Evolutionary conservation across 1,284 basidiomycete genomes (phyloP).

Genomic region (Lignosus rhinocerotis): DNA sequence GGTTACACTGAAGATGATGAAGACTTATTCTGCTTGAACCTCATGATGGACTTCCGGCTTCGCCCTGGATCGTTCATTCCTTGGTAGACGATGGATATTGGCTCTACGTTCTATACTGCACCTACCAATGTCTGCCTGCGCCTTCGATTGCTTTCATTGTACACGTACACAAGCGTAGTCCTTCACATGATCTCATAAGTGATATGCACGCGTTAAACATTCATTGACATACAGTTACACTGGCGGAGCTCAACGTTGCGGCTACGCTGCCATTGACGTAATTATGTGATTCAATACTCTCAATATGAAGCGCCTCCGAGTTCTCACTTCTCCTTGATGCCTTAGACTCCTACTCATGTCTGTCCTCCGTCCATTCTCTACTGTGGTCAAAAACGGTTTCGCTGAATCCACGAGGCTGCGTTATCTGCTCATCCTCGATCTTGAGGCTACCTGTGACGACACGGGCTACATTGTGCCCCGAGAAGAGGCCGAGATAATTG

Average conservation of each 20-base stretch:
- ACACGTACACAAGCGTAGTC: constrained; percentile 1
- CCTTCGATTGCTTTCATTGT: not conserved
- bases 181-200: not conserved
- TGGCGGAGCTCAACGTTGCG: no score
- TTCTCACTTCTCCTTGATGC: no score
- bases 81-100: constrained; percentile 5
- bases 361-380: not conserved
- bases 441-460: constrained; percentile 37
- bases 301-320: no score
- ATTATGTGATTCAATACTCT: no score
- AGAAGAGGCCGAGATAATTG: constrained; percentile 34
- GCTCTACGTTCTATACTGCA: not conserved
- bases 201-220: not conserved
- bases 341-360: not conserved
- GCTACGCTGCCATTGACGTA: no score
- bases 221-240: not conserved
- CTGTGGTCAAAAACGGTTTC: constrained; percentile 2
- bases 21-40: constrained; percentile 78
- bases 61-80: constrained; percentile 15
- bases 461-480: constrained; percentile 8
- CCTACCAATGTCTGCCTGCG: not conserved
- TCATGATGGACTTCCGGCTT: constrained; percentile 70
- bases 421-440: constrained; percentile 36
- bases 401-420: constrained; percentile 14
- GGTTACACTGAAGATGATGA: constrained; percentile 82